These are phyloP conservation scores for Chlorella sp. DNA, from an alignment of 139 green algal species.

Conservation along the genomic window DNA sequence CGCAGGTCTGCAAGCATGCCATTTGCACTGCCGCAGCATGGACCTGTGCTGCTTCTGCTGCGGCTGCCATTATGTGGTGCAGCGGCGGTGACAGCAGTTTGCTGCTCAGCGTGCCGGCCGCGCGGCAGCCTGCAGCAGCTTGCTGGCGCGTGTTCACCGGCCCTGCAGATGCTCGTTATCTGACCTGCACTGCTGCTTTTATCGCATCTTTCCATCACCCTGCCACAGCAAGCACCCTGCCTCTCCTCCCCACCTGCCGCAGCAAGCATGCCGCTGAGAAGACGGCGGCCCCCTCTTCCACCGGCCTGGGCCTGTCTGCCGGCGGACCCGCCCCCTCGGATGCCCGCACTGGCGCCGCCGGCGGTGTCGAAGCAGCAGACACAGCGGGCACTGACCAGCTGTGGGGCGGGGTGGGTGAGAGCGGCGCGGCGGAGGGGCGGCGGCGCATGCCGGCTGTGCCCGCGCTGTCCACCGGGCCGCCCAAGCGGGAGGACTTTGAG, in stretches of 20 bases:
- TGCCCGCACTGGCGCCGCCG: background rate
- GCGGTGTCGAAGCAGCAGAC: background rate
- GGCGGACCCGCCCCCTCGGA: conserved; percentile 12
- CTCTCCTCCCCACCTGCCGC: no score
- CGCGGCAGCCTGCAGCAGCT: no score
- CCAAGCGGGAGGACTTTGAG: conserved; percentile 47
- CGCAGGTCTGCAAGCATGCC: background rate
- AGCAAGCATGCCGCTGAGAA: background rate
- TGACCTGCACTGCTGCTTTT: no score
- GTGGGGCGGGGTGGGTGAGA: background rate
- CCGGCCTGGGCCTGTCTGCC: conserved; percentile 5
- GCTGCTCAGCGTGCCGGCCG: no score
- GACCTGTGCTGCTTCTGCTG: no score
- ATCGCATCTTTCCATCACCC: no score
- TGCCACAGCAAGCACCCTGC: no score
- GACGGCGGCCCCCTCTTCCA: background rate
- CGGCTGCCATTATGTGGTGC: no score
- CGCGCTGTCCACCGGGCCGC: background rate
- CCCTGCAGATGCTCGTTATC: no score
- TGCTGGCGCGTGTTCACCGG: no score
- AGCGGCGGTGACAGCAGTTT: no score
- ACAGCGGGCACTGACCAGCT: conserved; percentile 10
- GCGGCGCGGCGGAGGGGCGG: background rate
- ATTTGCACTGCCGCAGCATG: no score
- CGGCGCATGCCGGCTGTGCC: background rate